Conservation (phyloP, 768 basidiomycete species). For the Tulasnella sp. region DNA sequence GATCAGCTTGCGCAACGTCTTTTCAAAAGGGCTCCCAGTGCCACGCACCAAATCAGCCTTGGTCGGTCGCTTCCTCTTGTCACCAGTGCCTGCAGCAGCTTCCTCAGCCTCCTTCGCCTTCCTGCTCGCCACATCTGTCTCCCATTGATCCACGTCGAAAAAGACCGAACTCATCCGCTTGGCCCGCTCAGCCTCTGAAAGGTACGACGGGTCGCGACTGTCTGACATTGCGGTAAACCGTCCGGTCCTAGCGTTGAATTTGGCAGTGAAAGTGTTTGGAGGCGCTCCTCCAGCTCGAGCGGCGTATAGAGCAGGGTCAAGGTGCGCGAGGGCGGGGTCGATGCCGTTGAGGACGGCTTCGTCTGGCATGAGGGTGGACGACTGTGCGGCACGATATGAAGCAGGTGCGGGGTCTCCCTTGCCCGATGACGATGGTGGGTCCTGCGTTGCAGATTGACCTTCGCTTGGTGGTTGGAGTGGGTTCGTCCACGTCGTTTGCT, state of each 20-base stretch:
- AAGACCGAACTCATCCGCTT: constrained; percentile 85
- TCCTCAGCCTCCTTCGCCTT: constrained; percentile 36
- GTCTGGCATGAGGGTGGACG: background rate
- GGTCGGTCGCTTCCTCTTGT: constrained; percentile 70
- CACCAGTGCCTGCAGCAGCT: constrained; percentile 51
- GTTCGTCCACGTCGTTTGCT: constrained; percentile 81
- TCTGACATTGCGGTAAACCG: constrained; percentile 57
- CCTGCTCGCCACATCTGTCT: constrained; percentile 57
- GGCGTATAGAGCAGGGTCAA: constrained; percentile 63
- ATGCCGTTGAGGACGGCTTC: constrained; percentile 59
- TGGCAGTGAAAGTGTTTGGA: constrained; percentile 47
- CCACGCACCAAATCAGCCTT: constrained; percentile 76
- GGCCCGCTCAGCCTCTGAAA: constrained; percentile 76
- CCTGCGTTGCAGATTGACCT: constrained; percentile 30
- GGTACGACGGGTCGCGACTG: constrained; percentile 65
- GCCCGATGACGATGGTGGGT: constrained; percentile 15
- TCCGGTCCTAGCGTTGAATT: constrained; percentile 62
- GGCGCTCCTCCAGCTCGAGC: constrained; percentile 37
- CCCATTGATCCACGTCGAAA: constrained; percentile 80
- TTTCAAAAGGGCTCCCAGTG: background rate
- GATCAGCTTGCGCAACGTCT: background rate
- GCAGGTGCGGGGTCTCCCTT: background rate
- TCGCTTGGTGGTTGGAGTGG: constrained; percentile 48
- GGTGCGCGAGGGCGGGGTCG: constrained; percentile 72
- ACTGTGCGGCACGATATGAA: background rate